Evolutionary conservation across 2,329 filamentous ascomycete genomes (phyloP).

Genomic region (Colletotrichum camelliae): DNA sequence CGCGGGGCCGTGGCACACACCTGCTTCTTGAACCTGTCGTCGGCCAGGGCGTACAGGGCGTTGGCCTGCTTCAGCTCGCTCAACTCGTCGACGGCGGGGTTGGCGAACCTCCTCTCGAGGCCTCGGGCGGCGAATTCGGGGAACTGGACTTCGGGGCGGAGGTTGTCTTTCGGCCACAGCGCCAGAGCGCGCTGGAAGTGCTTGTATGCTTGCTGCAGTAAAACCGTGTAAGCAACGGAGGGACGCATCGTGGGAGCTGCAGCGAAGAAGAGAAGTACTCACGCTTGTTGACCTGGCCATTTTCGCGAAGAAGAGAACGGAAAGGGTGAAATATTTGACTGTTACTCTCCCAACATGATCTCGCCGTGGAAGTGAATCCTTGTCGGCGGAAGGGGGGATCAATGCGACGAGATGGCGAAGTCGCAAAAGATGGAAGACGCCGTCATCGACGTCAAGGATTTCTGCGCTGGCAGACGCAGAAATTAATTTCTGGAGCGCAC

Average conservation of each 20-base stretch:
- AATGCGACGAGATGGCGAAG: conserved; percentile 24
- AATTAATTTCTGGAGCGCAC: background rate
- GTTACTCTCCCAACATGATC: conserved; percentile 6
- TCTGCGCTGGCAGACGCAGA: background rate
- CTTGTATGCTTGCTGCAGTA: conserved; percentile 45
- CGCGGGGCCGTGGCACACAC: conserved; percentile 37
- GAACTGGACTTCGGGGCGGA: conserved; percentile 68
- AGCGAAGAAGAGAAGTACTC: background rate
- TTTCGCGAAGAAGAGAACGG: background rate
- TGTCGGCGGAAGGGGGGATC: conserved; percentile 38
- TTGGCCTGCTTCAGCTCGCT: conserved; percentile 63
- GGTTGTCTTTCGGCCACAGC: conserved; percentile 67
- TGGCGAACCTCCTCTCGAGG: conserved; percentile 38
- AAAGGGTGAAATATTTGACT: background rate
- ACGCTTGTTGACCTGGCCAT: conserved; percentile 28
- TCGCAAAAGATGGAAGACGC: background rate
- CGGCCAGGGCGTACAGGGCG: conserved; percentile 63
- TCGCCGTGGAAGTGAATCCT: background rate
- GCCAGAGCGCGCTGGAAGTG: conserved; percentile 56
- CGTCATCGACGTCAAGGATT: conserved; percentile 22
- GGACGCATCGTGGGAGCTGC: background rate
- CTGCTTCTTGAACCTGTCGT: conserved; percentile 63
- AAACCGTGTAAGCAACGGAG: conserved; percentile 3
- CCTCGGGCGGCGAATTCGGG: conserved; percentile 58
- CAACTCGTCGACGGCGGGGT: conserved; percentile 41